Evolutionary conservation across 441 rosid genomes (phyloP), one percentile per base, ranked within the genome.

Genomic region (Populus hybrid): DNA sequence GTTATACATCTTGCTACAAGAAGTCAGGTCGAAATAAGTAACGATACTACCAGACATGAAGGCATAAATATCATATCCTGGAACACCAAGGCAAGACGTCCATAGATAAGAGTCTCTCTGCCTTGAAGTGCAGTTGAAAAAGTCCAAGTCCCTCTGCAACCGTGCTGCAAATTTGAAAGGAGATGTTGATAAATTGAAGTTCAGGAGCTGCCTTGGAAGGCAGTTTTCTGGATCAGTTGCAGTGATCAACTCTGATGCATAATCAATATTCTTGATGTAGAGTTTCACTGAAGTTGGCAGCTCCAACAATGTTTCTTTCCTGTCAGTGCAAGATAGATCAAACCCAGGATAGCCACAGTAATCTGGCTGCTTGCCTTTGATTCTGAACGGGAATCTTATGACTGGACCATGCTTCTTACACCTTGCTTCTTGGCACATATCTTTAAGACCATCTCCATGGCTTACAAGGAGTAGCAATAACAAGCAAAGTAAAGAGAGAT

Each of bases 261-360:
- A 83, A 38, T 85, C 74, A 28, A 85, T 80, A 7, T 3, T 16
- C 24, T 72, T 26, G 30, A 85, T 70, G 28, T 63, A 70, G 14
- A 85, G 53, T 18, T 59, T 80, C 9, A 77, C 78, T 3, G 81
- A 79, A 59, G 40, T 35, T 38, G 84, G 85, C 16, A 83, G 79
- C 46, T 79, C 66, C 1, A 82, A 30, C 67, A 79, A 16, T 10
- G 83, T 83, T 2, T 73, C 69, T 6, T 75, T 76, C 14, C 67
- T 32, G 1, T 71, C 71, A 0, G 81, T 63, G 74, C 86, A 74
- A 36, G 84, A 75, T 16, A 87, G 78, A 30, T 76, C 79, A 50
- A 87, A 85, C 9, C 80, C 81, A 23, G 83, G 83, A 66, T 36
- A 82, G 6, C 87, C 84, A 72, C 80, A 82, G 74, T 50, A 23